Evolutionary conservation across 1,284 basidiomycete species (phyloP).

Genomic region (Ceratobasidium papillatum): DNA sequence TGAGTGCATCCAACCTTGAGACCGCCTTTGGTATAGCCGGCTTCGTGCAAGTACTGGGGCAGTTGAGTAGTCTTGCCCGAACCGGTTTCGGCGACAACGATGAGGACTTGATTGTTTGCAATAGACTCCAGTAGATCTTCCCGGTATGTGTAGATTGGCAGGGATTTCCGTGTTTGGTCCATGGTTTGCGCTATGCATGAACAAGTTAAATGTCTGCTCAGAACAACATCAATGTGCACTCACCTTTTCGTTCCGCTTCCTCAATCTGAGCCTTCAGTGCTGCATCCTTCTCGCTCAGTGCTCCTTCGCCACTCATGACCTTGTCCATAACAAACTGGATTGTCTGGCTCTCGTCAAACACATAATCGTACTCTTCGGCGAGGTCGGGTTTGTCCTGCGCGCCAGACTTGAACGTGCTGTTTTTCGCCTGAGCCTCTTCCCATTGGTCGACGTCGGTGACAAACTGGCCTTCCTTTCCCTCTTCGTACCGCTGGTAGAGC

Average conservation of each 20-base stretch:
- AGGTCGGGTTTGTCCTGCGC: slow-evolving; percentile 86
- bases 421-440: slow-evolving; percentile 91
- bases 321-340: slow-evolving; percentile 95
- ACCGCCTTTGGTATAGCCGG: slow-evolving; percentile 90
- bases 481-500: slow-evolving; percentile 93
- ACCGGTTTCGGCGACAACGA: slow-evolving; percentile 93
- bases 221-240: slow-evolving; percentile 48
- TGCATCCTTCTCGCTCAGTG: slow-evolving; percentile 86
- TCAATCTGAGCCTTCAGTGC: slow-evolving; percentile 88
- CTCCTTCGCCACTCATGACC: slow-evolving; percentile 71
- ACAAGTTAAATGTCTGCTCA: slow-evolving; percentile 33
- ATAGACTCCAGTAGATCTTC: slow-evolving; percentile 90
- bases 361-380: slow-evolving; percentile 92
- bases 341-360: slow-evolving; percentile 97
- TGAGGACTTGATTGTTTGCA: slow-evolving; percentile 88
- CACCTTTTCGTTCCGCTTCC: slow-evolving; percentile 89
- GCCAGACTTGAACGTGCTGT: slow-evolving; percentile 88
- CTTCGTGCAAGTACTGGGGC: slow-evolving; percentile 97
- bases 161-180: slow-evolving; percentile 88
- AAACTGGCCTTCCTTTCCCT: slow-evolving; percentile 90
- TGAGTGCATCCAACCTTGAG: slow-evolving; percentile 97
- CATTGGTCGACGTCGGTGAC: slow-evolving; percentile 96
- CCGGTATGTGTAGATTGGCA: slow-evolving; percentile 89
- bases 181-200: slow-evolving; percentile 76
- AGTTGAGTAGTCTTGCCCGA: slow-evolving; percentile 99